Base-by-base conservation (phyloP, 345 rosid genomes). In the Lepidium africanum region DNA sequence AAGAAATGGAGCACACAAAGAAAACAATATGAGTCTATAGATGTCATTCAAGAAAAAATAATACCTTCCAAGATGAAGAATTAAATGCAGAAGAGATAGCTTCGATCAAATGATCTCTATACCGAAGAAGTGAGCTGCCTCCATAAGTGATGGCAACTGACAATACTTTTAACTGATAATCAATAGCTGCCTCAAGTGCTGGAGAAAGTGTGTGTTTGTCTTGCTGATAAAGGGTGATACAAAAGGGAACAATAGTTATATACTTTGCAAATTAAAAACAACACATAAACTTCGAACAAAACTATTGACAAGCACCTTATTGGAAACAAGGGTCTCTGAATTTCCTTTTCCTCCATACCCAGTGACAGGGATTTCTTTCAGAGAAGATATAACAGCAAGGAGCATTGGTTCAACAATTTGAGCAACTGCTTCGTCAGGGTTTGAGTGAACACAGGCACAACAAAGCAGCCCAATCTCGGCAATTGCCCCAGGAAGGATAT, bases 391-490 rank as follows among this genome's bases (percentile, higher is more conserved):
- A 59, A 80, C 89, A 79, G 91, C 81, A 14, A 79, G 78, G 63
- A 94, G 83, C 76, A 91, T 83, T 59, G 97, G 99, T 70, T 89
- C 90, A 62, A 91, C 95, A 82, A 94, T 85, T 64, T 84, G 83
- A 79, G 77, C 70, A 67, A 85, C 88, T 59, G 99, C 95, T 84
- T 88, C 96, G 70, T 91, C 90, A 9, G 99, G 99, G 81, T 84
- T 85, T 71, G 99, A 80, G 74, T 91, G 97, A 80, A 94, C 85
- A 80, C 95, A 91, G 47, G 99, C 97, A 81, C 99, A 87, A 71
- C 97, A 91, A 81, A 94, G 99, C 73, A 89, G 80, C 74, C 99
- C 99, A 68, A 94, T 96, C 84, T 94, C 99, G 7, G 99, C 97
- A 78, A 94, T 77, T 74, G 99, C 97, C 70, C 99, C 99, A 55